Evolutionary conservation across 257 asterid species (phyloP).

Genomic region (Solanum bulbocastanum): DNA sequence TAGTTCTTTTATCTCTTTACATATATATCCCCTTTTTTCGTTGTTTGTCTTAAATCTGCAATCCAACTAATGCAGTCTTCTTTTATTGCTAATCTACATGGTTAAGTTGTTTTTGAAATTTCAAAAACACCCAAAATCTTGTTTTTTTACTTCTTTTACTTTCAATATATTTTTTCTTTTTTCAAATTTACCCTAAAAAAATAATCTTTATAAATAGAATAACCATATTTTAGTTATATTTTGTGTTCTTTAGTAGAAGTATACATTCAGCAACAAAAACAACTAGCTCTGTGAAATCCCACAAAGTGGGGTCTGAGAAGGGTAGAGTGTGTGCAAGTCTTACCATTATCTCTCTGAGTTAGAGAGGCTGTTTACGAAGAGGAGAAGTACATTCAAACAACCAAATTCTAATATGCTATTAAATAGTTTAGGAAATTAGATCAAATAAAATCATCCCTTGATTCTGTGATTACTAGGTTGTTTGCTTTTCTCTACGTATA

Average conservation of each 20-base stretch:
- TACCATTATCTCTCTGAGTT: neutral
- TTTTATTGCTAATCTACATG: neutral
- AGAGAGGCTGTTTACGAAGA: neutral
- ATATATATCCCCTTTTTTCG: neutral
- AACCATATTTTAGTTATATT: neutral
- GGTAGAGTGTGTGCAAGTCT: neutral
- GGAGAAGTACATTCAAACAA: neutral
- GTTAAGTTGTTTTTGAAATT: neutral
- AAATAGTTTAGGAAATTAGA: neutral
- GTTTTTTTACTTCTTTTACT: neutral
- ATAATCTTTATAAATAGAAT: too few relatives aligned
- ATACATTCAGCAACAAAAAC: too few relatives aligned
- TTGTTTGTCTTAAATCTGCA: neutral
- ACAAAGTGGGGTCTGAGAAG: neutral
- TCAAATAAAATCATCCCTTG: neutral
- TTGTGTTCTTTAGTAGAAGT: neutral
- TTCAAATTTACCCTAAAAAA: too few relatives aligned
- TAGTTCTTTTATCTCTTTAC: slow-evolving; percentile 5
- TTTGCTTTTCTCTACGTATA: neutral
- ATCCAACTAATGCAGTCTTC: neutral
- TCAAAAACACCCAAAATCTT: neutral
- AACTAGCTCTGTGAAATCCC: neutral
- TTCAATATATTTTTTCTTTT: neutral
- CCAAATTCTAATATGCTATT: neutral
- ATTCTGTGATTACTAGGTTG: neutral